A percentile compares a stretch with the other conserved stretches of the same genome.
Conservation (phyloP, 495 filamentous ascomycete species). For the Aspergillus funiculosus region DNA sequence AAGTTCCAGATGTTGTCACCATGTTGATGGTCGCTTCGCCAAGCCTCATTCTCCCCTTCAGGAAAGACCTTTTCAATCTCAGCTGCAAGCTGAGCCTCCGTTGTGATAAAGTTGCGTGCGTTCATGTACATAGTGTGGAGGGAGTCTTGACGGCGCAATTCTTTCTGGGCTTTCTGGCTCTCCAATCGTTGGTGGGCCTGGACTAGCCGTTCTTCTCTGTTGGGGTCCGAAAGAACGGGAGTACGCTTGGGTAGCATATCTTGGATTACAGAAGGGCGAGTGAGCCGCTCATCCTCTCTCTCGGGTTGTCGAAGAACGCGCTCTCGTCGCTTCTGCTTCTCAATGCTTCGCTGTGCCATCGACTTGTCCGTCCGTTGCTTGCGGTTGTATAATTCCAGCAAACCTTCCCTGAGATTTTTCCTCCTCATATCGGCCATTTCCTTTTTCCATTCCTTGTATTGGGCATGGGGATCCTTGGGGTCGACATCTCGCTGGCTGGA, state of each 20-base stretch:
- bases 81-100: slow-evolving; percentile 52
- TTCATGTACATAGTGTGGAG: slow-evolving; percentile 62
- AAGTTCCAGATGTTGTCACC: slow-evolving; percentile 56
- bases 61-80: slow-evolving; percentile 58
- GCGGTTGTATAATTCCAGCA: slow-evolving; percentile 52
- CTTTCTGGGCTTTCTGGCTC: slow-evolving; percentile 32
- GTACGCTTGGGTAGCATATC: slow-evolving; percentile 37
- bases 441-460: slow-evolving; percentile 56
- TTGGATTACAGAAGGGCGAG: slow-evolving; percentile 44
- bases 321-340: slow-evolving; percentile 39
- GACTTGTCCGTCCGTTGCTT: slow-evolving; percentile 42
- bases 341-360: slow-evolving; percentile 30
- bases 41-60: slow-evolving; percentile 45
- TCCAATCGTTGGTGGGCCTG: slow-evolving; percentile 37
- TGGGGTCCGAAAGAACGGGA: slow-evolving; percentile 41
- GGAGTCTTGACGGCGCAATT: slow-evolving; percentile 36
- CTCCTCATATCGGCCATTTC: slow-evolving; percentile 55
- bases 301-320: slow-evolving; percentile 44
- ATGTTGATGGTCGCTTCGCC: slow-evolving; percentile 36
- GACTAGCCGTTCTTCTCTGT: slow-evolving; percentile 41
- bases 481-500: slow-evolving; percentile 25
- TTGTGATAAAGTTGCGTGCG: slow-evolving; percentile 59
- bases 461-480: slow-evolving; percentile 35
- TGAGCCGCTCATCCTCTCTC: slow-evolving; percentile 57
- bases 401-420: slow-evolving; percentile 57